phyloP scores from a whole-genome alignment of 192 early-diverging fungal genomes.

The Entomortierella chlamydospora region DNA sequence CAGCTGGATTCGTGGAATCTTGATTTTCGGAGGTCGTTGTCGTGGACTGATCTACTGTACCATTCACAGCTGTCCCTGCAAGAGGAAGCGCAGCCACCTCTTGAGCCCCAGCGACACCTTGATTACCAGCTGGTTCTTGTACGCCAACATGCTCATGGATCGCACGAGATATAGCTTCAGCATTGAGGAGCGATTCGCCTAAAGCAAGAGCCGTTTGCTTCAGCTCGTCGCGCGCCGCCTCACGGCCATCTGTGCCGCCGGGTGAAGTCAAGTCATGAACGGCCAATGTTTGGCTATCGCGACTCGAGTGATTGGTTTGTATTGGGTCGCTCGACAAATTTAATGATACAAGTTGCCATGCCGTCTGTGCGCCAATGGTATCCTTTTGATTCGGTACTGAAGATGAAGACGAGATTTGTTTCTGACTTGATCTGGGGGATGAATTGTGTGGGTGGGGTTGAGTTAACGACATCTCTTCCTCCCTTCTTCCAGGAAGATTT shows the following conservation, averaged over 20 bases:
- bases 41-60: background rate
- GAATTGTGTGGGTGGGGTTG: background rate
- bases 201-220: background rate
- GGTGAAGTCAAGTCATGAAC: conserved; percentile 15
- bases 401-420: background rate
- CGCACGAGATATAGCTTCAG: conserved; percentile 13
- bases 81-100: conserved; percentile 9
- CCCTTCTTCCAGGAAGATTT: background rate
- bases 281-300: conserved; percentile 30
- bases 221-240: background rate
- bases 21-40: background rate
- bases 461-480: background rate
- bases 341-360: conserved; percentile 17
- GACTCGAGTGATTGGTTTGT: background rate
- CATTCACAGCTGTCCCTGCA: background rate
- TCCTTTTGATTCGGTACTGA: background rate
- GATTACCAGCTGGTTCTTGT: background rate
- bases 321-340: background rate
- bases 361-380: conserved; percentile 2
- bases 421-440: background rate
- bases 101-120: background rate
- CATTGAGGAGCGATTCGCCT: conserved; percentile 4
- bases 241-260: background rate
- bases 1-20: background rate
- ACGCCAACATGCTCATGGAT: conserved; percentile 10